Base-by-base conservation (phyloP, 2,329 filamentous ascomycete genomes). In the Periconia sp. region DNA sequence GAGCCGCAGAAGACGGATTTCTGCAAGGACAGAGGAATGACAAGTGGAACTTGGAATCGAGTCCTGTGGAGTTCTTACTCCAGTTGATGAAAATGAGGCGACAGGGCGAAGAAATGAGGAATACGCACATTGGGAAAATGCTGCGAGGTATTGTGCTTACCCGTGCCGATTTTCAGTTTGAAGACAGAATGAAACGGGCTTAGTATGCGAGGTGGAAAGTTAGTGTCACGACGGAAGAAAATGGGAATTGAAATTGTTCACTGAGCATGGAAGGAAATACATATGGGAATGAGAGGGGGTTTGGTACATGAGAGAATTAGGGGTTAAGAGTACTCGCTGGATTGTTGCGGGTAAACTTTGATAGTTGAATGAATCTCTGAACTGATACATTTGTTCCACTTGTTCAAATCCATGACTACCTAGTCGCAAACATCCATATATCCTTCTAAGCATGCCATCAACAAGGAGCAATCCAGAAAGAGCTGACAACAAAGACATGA, bases 101-200 rank as follows among this genome's bases (percentile, higher is more conserved):
- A 1, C 61, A 73, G 42, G 77, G 68, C 6, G 70, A 75, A 52
- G 71, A 61, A 46, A 76, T 74, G 49, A 68, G 68, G 13, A 74
- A 72, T 57, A 81, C 79, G 0, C 79, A 81, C 59, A 52, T 82
- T 42, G 79, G 80, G 0, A 68, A 52, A 45, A 37, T 73, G 11
- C 27, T 79, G 37, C 61, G 65, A 47, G 77, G 77, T 1, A 60
- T 59, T 20, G 59, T 70, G 18, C 60, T 79, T 57, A 69, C 65
- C 17, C 57, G 63, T 40, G 49, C 52, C 6, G 71, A 74, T 8
- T 77, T 77, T 35, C 20, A 18, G 23, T 5, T 14, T 13, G 3
- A 11, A 5, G 33, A 37, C 33, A 37, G 33, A 14, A 5, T 37
- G 3, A 5, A 37, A 37, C 6, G 33, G n/a, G n/a, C n/a, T n/a